These are phyloP conservation scores for Colletotrichum graminicola DNA, from an alignment of 2,329 filamentous ascomycete genomes.

Conservation along the genomic window DNA sequence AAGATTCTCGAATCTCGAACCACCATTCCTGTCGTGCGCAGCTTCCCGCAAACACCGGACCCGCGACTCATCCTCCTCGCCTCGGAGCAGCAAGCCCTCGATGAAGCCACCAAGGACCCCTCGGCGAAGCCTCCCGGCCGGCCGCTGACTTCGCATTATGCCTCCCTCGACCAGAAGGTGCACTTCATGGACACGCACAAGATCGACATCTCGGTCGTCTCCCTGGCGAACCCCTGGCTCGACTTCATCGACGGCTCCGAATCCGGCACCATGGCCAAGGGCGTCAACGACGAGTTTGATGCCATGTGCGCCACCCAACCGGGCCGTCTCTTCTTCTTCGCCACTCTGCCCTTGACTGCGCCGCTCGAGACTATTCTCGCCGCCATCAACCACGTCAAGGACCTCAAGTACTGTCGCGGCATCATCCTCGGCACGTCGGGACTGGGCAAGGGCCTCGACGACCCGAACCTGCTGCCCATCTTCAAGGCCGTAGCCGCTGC, in stretches of 20 bases:
- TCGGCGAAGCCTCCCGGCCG: conserved; percentile 76
- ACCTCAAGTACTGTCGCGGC: conserved; percentile 79
- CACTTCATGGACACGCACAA: conserved; percentile 88
- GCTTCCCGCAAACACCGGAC: conserved; percentile 67
- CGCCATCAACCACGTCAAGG: conserved; percentile 73
- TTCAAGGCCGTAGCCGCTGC: conserved; percentile 76
- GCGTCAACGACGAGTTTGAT: conserved; percentile 84
- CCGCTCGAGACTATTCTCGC: conserved; percentile 70
- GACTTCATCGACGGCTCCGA: conserved; percentile 78
- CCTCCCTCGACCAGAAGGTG: conserved; percentile 82
- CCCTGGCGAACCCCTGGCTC: conserved; percentile 93
- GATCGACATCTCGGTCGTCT: conserved; percentile 87
- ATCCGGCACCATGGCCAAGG: conserved; percentile 72
- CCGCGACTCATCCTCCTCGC: conserved; percentile 76
- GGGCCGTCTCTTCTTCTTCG: conserved; percentile 85
- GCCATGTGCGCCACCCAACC: conserved; percentile 74
- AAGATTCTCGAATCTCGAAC: conserved; percentile 69
- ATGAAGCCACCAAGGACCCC: conserved; percentile 66
- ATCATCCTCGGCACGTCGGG: conserved; percentile 90
- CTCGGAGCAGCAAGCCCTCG: conserved; percentile 59
- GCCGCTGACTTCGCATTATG: conserved; percentile 86
- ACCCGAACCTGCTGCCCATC: conserved; percentile 77
- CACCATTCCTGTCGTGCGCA: conserved; percentile 78
- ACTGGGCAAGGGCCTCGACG: conserved; percentile 83
- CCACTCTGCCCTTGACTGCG: conserved; percentile 81